A percentile compares a stretch with the other conserved stretches of the same genome.
Evolutionary conservation across 2,329 filamentous ascomycete genomes (phyloP).

Genomic region (Colletotrichum cordylinicola): DNA sequence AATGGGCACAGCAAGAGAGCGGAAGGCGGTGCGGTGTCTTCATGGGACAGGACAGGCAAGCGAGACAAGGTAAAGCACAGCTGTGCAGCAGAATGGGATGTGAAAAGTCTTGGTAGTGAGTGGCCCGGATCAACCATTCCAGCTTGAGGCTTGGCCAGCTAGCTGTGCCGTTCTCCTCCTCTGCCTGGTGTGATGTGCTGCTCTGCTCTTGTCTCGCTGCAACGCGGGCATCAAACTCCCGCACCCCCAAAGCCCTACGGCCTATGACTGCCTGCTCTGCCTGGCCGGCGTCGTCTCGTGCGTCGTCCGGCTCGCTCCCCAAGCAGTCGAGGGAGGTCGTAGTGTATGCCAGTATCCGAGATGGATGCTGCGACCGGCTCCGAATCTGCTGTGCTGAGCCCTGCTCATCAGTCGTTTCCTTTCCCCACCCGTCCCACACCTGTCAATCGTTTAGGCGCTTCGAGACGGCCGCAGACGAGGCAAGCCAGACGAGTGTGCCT

Average conservation of each 20-base stretch:
- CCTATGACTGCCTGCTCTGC: not conserved
- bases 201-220: not conserved
- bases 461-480: not conserved
- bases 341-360: not conserved
- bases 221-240: not conserved
- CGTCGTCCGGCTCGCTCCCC: not conserved
- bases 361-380: not conserved
- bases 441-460: slow-evolving; percentile 16
- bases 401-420: not conserved
- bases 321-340: not conserved
- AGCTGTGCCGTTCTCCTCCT: not conserved
- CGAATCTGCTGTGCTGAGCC: slow-evolving; percentile 12
- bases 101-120: not conserved
- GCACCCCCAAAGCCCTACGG: not conserved
- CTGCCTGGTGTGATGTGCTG: not conserved
- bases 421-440: slow-evolving; percentile 3
- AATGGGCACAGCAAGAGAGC: not conserved
- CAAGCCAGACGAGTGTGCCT: not conserved
- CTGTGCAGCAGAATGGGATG: not conserved
- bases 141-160: not conserved
- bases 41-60: not conserved
- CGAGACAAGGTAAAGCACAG: not conserved
- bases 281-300: not conserved
- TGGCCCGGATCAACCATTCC: not conserved
- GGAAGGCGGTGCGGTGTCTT: not conserved